Evolutionary conservation across 108 stramenopile genomes (phyloP), one percentile per base, ranked within the genome.

Genomic region (Chaetoceros tenuissimus): DNA sequence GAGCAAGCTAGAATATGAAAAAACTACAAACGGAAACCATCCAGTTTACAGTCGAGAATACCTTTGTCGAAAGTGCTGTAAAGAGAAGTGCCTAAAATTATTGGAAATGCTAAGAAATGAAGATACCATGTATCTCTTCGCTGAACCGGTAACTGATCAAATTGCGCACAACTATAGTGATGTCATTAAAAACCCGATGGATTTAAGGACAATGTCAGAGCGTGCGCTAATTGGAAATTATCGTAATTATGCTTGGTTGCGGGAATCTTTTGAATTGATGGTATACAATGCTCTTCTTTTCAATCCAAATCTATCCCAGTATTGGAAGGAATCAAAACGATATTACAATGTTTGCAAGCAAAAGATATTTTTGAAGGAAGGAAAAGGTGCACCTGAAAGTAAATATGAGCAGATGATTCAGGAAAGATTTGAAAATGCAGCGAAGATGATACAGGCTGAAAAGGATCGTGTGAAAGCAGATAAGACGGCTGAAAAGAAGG

Each of bases 111-210:
- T 89, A 46, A 51, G 66, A 53, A 55, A 72, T 44, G 74, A 81
- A 34, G 94, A 94, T 61, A 59, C 26, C 18, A 68, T 74, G 19
- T 30, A 52, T 1, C 57, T 94, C 10, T 94, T 94, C 71, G 80
- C 86, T 3, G 65, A 67, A 31, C 94, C 94, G 5, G 94, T 94
- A 13, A 84, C 88, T 21, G 88, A 88, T 31, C 68, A 80, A 31
- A 72, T 87, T 20, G 89, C 89, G 21, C 95, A 93, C 0, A 95
- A 84, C 50, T 99, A 99, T 65, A 77, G 70, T 55, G 94, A 97
- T 58, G 67, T 93, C 16, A 86, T 95, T 59, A 87, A 81, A 46
- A 48, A 81, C 24, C 96, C 98, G 10, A 99, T 99, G 98, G 98
- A 99, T 79, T 58, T 99, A 18, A 84, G 92, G 46, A 97, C 95